A percentile compares a stretch with the other conserved stretches of the same genome.
Conservation (phyloP, 2,329 filamentous ascomycete species). For the Dactylellina cionopaga region DNA sequence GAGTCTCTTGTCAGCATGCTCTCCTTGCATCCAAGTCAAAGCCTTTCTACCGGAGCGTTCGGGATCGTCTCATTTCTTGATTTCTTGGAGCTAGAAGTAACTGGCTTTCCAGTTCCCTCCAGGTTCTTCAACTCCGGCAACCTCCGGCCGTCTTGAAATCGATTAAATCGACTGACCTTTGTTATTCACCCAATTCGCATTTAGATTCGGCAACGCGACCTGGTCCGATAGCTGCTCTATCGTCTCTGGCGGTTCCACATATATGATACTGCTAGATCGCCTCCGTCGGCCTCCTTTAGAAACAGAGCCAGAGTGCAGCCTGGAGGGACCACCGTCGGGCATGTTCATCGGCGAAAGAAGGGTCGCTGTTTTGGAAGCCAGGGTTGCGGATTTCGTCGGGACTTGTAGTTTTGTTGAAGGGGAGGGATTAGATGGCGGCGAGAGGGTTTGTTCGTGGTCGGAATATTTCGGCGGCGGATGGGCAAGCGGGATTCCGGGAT, state of each 20-base stretch:
- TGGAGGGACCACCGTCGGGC: slow-evolving; percentile 49
- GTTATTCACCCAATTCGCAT: slow-evolving; percentile 98
- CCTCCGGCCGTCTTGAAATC: not conserved
- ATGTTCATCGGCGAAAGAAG: slow-evolving; percentile 51
- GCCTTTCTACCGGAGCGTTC: slow-evolving; percentile 2
- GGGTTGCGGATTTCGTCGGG: slow-evolving; percentile 50
- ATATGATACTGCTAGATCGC: slow-evolving; percentile 97
- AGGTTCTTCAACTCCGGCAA: not conserved
- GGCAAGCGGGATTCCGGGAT: no score
- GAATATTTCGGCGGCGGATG: no score
- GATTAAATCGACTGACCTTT: slow-evolving; percentile 76
- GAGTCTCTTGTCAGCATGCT: slow-evolving; percentile 16
- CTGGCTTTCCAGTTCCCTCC: not conserved
- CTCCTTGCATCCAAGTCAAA: not conserved
- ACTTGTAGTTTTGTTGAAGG: slow-evolving; percentile 1
- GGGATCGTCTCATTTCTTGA: not conserved
- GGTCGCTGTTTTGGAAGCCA: slow-evolving; percentile 54
- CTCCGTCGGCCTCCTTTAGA: slow-evolving; percentile 78
- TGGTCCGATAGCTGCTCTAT: slow-evolving; percentile 98
- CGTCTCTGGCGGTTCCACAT: slow-evolving; percentile 95
- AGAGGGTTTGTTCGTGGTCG: no score
- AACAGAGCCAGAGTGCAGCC: slow-evolving; percentile 54
- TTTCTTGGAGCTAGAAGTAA: not conserved
- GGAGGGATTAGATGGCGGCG: not conserved
- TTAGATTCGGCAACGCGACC: slow-evolving; percentile 90